phyloP scores from a whole-genome alignment of 352 stramenopile genomes.

The Thalassiosira hispida region DNA sequence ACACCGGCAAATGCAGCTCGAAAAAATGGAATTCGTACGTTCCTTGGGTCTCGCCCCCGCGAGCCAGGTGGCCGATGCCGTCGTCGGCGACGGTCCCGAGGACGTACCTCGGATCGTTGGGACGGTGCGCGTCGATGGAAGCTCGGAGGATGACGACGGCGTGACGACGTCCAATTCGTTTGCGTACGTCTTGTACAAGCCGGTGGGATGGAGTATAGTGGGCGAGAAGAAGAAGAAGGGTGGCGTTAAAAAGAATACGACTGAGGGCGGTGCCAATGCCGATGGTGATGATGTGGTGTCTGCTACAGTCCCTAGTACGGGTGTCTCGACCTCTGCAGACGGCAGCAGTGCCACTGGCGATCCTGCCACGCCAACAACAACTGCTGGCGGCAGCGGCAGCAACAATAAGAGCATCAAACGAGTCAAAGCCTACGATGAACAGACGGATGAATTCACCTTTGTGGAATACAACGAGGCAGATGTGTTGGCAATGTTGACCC shows the following conservation, averaged over 20 bases:
- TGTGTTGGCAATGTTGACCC: constrained; percentile 69
- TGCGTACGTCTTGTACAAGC: constrained; percentile 81
- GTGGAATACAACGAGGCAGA: constrained; percentile 77
- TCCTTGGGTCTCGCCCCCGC: constrained; percentile 56
- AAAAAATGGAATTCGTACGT: constrained; percentile 27
- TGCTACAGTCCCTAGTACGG: background rate
- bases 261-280: background rate
- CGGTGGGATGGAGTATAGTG: constrained; percentile 75
- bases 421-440: constrained; percentile 73
- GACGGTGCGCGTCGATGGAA: constrained; percentile 53
- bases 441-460: constrained; percentile 49
- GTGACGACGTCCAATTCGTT: constrained; percentile 55
- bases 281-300: background rate
- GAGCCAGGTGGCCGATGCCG: constrained; percentile 58
- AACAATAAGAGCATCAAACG: constrained; percentile 45
- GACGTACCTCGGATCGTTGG: constrained; percentile 60
- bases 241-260: constrained; percentile 4
- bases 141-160: constrained; percentile 21
- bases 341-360: too few species aligned
- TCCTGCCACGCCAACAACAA: too few species aligned
- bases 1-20: constrained; percentile 27
- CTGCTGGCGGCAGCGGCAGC: constrained; percentile 21
- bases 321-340: constrained; percentile 12
- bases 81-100: constrained; percentile 42
- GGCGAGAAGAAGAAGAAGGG: constrained; percentile 50